Base-by-base conservation (phyloP, 257 asterid genomes). In the Parsonsia alboflavescens region DNA sequence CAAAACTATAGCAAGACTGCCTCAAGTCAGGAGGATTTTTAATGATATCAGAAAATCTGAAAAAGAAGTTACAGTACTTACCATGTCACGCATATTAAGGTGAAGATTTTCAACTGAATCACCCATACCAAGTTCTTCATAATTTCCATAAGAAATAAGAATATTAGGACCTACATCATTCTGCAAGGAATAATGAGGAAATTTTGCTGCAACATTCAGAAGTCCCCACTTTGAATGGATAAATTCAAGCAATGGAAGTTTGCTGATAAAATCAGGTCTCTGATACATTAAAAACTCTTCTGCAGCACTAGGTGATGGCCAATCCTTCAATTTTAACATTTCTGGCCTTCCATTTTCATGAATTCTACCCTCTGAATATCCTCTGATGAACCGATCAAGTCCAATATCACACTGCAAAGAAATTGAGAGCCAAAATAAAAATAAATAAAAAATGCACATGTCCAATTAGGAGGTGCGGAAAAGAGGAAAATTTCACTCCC, bases 151-250 rank as follows among this genome's bases (percentile, higher is more conserved):
- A 52, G 98, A 90, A 70, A 95, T 86, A 78, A 71, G 85, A 77
- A 95, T 87, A 88, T 89, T 92, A 52, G 98, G 97, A 70, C 99
- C 99, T 63, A 92, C 99, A 82, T 95, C 99, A 86, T 86, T 91
- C 85, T 90, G 99, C 86, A 95, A 87, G 71, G 99, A 92, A 86
- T 87, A 95, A 83, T 95, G 98, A 68, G 99, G 99, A 83, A 95
- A 78, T 78, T 95, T 92, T 39, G 99, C 98, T 72, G 99, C 96
- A 83, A 95, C 94, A 82, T 95, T 92, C 72, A 93, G 87, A 83
- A 95, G 96, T 64, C 99, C 99, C 98, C 98, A 95, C 85, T 95
- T 95, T 68, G 97, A 90, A 87, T 95, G 98, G 76, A 95, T 85
- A 80, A 90, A 95, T 85, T 95, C 99, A 61, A 95, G 91, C 84